Base-by-base conservation (phyloP, 495 filamentous ascomycete species). In the Lophiostoma macrostomum region DNA sequence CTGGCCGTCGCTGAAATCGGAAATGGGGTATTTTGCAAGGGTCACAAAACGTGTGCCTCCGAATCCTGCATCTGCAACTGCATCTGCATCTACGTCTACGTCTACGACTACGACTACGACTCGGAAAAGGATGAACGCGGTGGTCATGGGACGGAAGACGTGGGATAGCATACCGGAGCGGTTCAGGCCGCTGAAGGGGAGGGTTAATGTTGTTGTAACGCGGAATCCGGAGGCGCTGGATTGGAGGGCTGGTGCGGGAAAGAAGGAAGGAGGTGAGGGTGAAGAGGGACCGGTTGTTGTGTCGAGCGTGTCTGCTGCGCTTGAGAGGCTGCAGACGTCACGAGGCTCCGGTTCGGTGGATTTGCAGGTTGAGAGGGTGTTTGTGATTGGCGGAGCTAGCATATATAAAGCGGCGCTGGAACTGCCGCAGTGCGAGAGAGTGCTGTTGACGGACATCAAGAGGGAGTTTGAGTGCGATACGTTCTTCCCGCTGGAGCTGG, bases 111-210 rank as follows among this genome's bases (percentile, higher is more conserved):
- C 29, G 30, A 16, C 38, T 18, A 13, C 50, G 16, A 19, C 42
- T 30, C 12, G 8, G 41, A 20, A n/a, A 13, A 40, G 32, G 19
- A 34, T 67, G 14, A 98, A 97, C 64, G 87, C 86, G 0, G 84
- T 98, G 20, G 84, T 98, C 63, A 98, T 98, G 91, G 93, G 93
- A 40, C 87, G 93, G 57, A 96, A 93, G 70, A 96, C 93, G 0
- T 98, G 90, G 83, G 86, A 91, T 23, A 86, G 80, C 36, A 89
- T 98, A 3, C 91, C 91, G 1, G 61, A 69, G 0, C 72, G 71
- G 11, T 86, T 90, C 61, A 78, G 90, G n/a, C 93, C 93, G 25
- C 72, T 98, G 11, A 83, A 77, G 38, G 87, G 79, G 20, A 69
- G 93, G 22, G 67, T 86, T 4, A 97, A 89, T 60, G 78, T 96